These are phyloP conservation scores for Leccinum broughii DNA, from an alignment of 768 basidiomycete species.

Conservation along the genomic window DNA sequence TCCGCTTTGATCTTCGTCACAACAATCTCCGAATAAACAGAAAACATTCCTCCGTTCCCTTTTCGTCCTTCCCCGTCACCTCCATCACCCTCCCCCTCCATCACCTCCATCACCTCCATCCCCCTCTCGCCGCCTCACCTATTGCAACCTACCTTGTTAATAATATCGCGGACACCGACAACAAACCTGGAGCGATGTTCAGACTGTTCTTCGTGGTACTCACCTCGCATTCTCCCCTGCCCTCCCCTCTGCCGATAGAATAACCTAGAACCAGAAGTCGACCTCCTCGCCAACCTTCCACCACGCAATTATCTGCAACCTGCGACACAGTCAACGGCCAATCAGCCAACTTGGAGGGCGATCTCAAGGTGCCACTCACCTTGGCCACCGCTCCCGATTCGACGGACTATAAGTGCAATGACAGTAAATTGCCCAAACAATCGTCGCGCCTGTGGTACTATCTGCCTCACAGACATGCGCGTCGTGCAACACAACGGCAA, in stretches of 20 bases:
- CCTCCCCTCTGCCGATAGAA: background rate
- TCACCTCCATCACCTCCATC: background rate
- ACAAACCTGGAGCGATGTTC: background rate
- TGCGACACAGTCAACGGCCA: background rate
- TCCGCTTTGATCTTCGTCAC: conserved; percentile 14
- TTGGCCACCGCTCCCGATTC: background rate
- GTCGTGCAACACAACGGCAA: background rate
- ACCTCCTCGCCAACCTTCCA: background rate
- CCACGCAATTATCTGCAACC: background rate
- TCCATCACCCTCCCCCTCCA: background rate
- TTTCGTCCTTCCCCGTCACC: background rate
- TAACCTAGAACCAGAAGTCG: background rate
- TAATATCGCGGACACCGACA: background rate
- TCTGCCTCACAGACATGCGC: background rate
- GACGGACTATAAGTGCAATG: background rate
- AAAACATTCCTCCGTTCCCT: conserved; percentile 1
- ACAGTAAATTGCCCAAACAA: too few species aligned
- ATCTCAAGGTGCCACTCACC: background rate
- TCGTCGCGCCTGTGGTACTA: too few species aligned
- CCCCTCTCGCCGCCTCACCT: background rate
- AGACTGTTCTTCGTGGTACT: conserved; percentile 1
- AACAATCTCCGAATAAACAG: conserved; percentile 14
- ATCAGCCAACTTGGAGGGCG: background rate
- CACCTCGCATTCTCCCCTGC: background rate
- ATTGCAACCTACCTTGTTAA: conserved; percentile 1